phyloP scores from a whole-genome alignment of 2,329 filamentous ascomycete genomes.

The Cladophialophora carrionii region DNA sequence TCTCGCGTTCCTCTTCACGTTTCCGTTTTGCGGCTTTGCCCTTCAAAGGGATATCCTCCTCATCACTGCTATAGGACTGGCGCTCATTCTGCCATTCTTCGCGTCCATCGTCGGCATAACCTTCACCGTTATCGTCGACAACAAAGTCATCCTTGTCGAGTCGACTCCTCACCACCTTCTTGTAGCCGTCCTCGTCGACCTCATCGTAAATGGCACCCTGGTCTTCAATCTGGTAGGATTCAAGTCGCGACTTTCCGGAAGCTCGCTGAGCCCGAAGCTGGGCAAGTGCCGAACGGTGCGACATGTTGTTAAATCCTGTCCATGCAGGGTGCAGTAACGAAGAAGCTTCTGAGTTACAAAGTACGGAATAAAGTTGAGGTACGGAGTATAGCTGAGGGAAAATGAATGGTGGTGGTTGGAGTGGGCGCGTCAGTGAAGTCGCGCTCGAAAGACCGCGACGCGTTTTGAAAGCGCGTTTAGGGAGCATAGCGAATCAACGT shows the following conservation, averaged over 20 bases:
- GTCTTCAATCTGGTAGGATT: conserved; percentile 83
- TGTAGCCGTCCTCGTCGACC: conserved; percentile 95
- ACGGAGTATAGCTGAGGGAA: not conserved
- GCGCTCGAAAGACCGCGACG: not conserved
- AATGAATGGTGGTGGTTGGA: conserved; percentile 7
- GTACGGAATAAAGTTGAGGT: not conserved
- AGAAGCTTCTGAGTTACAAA: not conserved
- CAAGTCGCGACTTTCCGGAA: conserved; percentile 87
- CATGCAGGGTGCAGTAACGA: not conserved
- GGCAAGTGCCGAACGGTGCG: conserved; percentile 53
- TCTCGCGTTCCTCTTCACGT: conserved; percentile 82
- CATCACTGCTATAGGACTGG: conserved; percentile 69
- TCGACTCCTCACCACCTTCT: conserved; percentile 86
- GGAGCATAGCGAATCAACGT: not conserved
- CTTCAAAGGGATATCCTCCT: conserved; percentile 64
- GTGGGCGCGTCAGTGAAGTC: not conserved
- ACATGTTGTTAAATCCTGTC: conserved; percentile 28
- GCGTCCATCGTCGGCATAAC: conserved; percentile 93
- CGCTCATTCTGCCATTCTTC: conserved; percentile 85
- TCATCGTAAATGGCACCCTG: conserved; percentile 88
- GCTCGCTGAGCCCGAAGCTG: conserved; percentile 83
- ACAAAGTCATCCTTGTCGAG: conserved; percentile 97
- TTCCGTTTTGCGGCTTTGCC: conserved; percentile 76
- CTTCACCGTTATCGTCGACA: conserved; percentile 95
- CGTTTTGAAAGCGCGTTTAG: not conserved